These are phyloP conservation scores for Mycosphaerella sp. DNA, from an alignment of 2,329 filamentous ascomycete species.

Conservation along the genomic window DNA sequence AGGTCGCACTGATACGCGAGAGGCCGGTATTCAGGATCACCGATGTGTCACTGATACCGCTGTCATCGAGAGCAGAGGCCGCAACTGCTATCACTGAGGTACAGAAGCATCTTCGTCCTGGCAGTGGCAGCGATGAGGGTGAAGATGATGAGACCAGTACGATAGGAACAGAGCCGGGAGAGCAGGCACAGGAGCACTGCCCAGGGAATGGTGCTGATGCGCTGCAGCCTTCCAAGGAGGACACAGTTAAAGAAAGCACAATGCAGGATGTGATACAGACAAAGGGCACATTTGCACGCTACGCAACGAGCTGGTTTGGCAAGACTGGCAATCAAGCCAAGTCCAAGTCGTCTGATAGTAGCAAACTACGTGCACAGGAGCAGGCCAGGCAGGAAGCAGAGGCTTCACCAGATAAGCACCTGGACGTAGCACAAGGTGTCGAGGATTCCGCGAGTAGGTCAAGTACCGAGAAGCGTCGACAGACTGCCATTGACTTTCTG, in stretches of 20 bases:
- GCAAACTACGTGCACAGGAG: constrained; percentile 42
- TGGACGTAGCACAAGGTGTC: constrained; percentile 19
- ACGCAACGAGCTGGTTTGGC: constrained; percentile 88
- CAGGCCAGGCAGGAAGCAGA: constrained; percentile 32
- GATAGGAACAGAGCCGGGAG: constrained; percentile 29
- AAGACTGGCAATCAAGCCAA: constrained; percentile 72
- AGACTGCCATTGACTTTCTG: constrained; percentile 41
- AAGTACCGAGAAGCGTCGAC: constrained; percentile 1
- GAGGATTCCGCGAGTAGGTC: constrained; percentile 2
- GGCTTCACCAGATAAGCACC: constrained; percentile 23
- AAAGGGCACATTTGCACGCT: constrained; percentile 78
- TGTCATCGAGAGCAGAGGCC: constrained; percentile 59
- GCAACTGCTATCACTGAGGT: constrained; percentile 24
- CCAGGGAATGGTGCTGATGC: constrained; percentile 25
- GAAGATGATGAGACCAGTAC: constrained; percentile 28
- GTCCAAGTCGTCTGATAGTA: constrained; percentile 63
- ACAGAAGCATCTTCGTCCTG: constrained; percentile 30
- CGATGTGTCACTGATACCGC: constrained; percentile 84
- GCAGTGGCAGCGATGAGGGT: constrained; percentile 24
- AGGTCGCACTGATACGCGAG: constrained; percentile 81
- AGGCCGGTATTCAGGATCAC: constrained; percentile 80
- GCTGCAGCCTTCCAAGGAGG: constrained; percentile 32
- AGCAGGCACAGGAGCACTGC: constrained; percentile 17
- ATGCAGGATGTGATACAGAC: constrained; percentile 85
- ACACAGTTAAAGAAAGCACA: constrained; percentile 39